A percentile compares a stretch with the other conserved stretches of the same genome.
Conservation (phyloP, 78 protist species). For the Dictyostelium citrinum region DNA sequence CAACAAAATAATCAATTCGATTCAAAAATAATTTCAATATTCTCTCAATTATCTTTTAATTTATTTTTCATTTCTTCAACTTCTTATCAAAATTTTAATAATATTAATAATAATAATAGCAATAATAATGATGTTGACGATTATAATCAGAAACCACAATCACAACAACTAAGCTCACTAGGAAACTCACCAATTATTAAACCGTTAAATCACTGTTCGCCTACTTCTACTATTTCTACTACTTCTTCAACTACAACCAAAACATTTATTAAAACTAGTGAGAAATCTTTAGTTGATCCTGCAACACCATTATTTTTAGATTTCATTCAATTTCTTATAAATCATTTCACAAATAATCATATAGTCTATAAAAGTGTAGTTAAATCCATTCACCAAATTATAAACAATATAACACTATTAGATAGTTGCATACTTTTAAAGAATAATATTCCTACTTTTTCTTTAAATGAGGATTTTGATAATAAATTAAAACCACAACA, state of each 20-base stretch:
- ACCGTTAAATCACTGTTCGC: neutral
- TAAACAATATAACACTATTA: neutral
- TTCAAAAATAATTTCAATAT: slow-evolving; percentile 8
- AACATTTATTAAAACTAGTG: neutral
- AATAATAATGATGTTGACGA: neutral
- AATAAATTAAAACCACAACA: neutral
- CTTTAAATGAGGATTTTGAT: neutral
- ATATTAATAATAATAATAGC: neutral
- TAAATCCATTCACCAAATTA: slow-evolving; percentile 1
- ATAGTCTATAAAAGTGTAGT: slow-evolving; percentile 1
- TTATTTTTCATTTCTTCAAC: neutral
- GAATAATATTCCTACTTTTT: neutral
- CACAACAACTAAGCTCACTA: neutral
- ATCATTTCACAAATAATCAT: neutral
- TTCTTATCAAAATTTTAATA: neutral
- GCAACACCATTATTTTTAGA: neutral
- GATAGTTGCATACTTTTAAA: neutral
- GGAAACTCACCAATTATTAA: neutral
- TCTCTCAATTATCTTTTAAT: neutral
- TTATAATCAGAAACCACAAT: neutral
- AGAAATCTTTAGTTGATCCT: neutral
- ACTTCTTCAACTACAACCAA: neutral
- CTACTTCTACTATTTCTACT: neutral
- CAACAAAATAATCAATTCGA: neutral
- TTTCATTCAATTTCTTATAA: neutral